Base-by-base conservation (phyloP, 2,329 filamentous ascomycete genomes). In the Cordyceps cicadae region DNA sequence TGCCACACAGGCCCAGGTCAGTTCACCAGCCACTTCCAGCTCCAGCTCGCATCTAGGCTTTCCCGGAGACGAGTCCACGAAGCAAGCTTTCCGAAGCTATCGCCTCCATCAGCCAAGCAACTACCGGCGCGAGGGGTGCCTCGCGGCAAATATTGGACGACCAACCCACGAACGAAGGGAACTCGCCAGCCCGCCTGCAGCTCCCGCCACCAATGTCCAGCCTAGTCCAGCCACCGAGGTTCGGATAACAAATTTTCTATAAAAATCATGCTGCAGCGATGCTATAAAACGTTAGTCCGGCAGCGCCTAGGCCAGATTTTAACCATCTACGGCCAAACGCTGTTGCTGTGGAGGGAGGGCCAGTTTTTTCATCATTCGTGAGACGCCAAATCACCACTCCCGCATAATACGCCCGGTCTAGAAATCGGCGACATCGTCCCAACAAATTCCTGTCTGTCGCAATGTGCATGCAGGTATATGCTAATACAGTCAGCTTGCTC, bases 281-380 rank as follows among this genome's bases (percentile, higher is more conserved):
- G 57, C 57, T 59, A 49, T 37, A 59, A 59, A 59, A 54, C 57
- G 57, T 54, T 59, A 59, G 57, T 29, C 24, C 49, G 37, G 50
- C 29, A 29, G 29, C 57, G 57, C 57, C 50, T 59, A 26, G 55
- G 24, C 55, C 55, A 51, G 24, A 51, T 58, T 21, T 17, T 58
- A 34, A 34, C 46, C 34, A 21, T 43, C 43, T 32, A 41, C 32
- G 45, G 17, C 14, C 15, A 59, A 59, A 59, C 57, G 39, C 57
- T 39, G 15, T 17, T 37, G 21, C 3, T 37, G 54, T 56, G 54
- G 54, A 57, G 43, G 43, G 24, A 24, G 48, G 54, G 37, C 48
- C 37, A 37, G 8, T 45, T 49, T 45, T 52, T 49, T 48, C 37
- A 41, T 50, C 46, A 52, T n/a, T 59, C 56, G 26, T 59, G 37